Evolutionary conservation across 306 rosid genomes (phyloP).

Genomic region (Corylus americana): DNA sequence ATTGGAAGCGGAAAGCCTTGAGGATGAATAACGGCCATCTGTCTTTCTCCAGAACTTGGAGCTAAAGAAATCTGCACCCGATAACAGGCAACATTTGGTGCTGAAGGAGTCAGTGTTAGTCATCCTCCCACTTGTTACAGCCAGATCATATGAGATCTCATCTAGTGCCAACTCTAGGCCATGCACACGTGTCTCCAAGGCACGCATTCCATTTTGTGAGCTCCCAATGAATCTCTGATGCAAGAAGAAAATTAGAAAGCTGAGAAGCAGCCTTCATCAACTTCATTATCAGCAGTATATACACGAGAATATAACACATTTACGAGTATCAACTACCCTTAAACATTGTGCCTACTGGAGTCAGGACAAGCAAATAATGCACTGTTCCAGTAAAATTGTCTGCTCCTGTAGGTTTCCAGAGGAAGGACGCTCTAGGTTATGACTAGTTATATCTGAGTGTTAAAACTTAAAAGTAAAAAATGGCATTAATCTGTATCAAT

Average conservation of each 20-base stretch:
- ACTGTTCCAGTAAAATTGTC: background rate
- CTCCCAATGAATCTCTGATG: constrained; percentile 84
- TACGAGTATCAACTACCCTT: constrained; percentile 10
- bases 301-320: constrained; percentile 10
- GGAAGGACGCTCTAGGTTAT: background rate
- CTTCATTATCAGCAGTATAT: background rate
- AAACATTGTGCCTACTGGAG: constrained; percentile 7
- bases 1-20: constrained; percentile 47
- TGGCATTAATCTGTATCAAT: background rate
- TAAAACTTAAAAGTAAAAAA: background rate
- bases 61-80: constrained; percentile 82
- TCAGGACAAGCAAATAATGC: background rate
- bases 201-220: constrained; percentile 91
- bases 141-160: constrained; percentile 91
- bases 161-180: constrained; percentile 92
- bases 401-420: background rate
- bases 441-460: background rate
- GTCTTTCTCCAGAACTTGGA: constrained; percentile 84
- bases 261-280: background rate
- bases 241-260: constrained; percentile 15
- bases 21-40: constrained; percentile 50
- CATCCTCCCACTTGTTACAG: constrained; percentile 84
- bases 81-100: constrained; percentile 66
- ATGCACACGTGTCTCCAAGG: constrained; percentile 93
- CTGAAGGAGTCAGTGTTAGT: constrained; percentile 39